Evolutionary conservation across 306 rosid genomes (phyloP).

Genomic region (Urtica urens): DNA sequence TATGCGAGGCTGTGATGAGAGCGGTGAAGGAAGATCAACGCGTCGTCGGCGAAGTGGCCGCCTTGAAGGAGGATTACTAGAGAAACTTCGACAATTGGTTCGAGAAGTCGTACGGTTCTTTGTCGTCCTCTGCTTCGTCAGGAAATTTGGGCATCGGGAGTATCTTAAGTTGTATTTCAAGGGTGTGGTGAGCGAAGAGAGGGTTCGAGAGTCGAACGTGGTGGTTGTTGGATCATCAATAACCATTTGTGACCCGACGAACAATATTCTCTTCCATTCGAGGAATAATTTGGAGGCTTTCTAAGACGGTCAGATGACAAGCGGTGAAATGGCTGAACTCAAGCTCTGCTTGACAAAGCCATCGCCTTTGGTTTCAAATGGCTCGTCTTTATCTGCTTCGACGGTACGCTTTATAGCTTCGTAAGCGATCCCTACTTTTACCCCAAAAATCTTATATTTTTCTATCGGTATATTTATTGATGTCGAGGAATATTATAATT

Average conservation of each 20-base stretch:
- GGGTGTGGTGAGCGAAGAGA: slow-evolving; percentile 44
- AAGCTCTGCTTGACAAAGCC: slow-evolving; percentile 29
- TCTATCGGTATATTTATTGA: too few species aligned
- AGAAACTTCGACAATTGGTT: slow-evolving; percentile 17
- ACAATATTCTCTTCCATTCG: slow-evolving; percentile 22
- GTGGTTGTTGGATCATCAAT: slow-evolving; percentile 28
- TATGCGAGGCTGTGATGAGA: slow-evolving; percentile 17
- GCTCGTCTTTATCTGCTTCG: slow-evolving; percentile 26
- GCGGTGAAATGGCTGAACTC: slow-evolving; percentile 21
- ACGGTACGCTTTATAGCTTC: slow-evolving; percentile 29
- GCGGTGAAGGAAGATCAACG: slow-evolving; percentile 27
- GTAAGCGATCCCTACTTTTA: too few species aligned
- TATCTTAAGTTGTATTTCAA: slow-evolving; percentile 29
- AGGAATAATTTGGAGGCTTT: slow-evolving; percentile 27
- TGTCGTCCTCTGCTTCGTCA: slow-evolving; percentile 6
- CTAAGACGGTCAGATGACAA: slow-evolving; percentile 11
- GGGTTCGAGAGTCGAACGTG: slow-evolving; percentile 20
- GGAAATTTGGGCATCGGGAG: slow-evolving; percentile 9
- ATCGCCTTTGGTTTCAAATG: slow-evolving; percentile 20
- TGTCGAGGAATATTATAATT: too few species aligned
- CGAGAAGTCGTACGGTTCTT: slow-evolving; percentile 12
- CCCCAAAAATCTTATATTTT: too few species aligned
- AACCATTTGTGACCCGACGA: slow-evolving; percentile 29
- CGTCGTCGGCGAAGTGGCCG: slow-evolving; percentile 14
- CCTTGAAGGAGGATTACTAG: slow-evolving; percentile 29